Conservation (phyloP, 75 land plant genomes). For the Cryptomeria japonica region DNA sequence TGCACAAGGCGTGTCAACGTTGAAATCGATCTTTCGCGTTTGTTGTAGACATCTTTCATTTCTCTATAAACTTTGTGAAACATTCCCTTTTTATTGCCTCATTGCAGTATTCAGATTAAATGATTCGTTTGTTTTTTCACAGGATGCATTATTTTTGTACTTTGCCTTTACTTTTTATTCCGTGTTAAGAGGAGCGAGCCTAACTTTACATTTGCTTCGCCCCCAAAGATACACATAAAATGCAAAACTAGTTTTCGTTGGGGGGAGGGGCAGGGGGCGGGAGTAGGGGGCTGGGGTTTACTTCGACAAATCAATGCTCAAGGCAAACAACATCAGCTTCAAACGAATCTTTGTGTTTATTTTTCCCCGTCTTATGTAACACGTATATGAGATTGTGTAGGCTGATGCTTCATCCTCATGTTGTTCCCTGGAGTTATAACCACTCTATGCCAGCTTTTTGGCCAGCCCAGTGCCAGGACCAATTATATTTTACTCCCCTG, state of each 20-base stretch:
- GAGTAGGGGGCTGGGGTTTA: not conserved
- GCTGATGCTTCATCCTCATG: not conserved
- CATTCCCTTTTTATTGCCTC: not conserved
- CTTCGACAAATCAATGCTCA: not conserved
- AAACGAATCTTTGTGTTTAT: not conserved
- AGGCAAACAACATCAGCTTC: not conserved
- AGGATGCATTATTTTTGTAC: not conserved
- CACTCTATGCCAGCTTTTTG: no score
- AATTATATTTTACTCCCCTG: not conserved
- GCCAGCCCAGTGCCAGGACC: no score
- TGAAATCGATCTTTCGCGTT: not conserved
- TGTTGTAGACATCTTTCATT: not conserved
- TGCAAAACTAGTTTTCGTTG: no score
- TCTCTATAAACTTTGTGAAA: not conserved
- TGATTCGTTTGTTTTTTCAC: not conserved
- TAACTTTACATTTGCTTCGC: not conserved
- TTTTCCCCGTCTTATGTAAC: not conserved
- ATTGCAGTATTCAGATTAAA: not conserved
- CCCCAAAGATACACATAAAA: not conserved
- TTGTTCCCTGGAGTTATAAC: not conserved
- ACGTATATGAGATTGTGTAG: not conserved
- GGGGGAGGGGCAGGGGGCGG: no score
- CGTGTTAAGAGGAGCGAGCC: not conserved
- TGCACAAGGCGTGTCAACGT: not conserved
- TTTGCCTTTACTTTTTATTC: no score